Conservation (phyloP, 2,329 filamentous ascomycete species). For the Allantophomopsis cytisporea region DNA sequence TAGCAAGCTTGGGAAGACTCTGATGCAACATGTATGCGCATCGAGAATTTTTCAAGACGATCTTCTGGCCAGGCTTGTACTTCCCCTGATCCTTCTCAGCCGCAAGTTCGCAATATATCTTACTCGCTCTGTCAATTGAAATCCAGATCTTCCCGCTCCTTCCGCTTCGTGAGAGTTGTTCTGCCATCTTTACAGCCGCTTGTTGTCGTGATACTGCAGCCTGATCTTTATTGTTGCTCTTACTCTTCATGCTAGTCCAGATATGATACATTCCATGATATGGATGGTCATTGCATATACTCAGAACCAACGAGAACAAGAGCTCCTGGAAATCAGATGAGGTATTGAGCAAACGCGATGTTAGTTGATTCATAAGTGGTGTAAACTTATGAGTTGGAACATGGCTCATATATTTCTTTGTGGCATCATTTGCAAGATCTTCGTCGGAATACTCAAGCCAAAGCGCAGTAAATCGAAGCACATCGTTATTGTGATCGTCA, state of each 20-base stretch:
- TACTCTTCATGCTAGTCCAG: constrained; percentile 65
- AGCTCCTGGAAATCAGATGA: constrained; percentile 61
- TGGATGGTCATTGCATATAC: constrained; percentile 84
- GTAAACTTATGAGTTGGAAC: constrained; percentile 92
- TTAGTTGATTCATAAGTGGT: constrained; percentile 85
- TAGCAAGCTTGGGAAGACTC: constrained; percentile 47
- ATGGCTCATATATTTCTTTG: constrained; percentile 51
- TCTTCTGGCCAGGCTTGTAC: constrained; percentile 54
- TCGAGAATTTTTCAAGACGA: constrained; percentile 47
- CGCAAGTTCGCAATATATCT: constrained; percentile 49
- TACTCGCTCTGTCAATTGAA: constrained; percentile 61
- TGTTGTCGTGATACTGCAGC: constrained; percentile 59
- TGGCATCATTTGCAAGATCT: constrained; percentile 62
- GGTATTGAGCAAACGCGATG: constrained; percentile 73
- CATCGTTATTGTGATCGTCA: constrained; percentile 79
- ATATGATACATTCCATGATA: constrained; percentile 97
- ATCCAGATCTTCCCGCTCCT: constrained; percentile 48
- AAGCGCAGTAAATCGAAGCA: constrained; percentile 80
- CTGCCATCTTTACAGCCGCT: constrained; percentile 58
- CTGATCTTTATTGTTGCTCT: constrained; percentile 57
- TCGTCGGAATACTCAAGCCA: constrained; percentile 86
- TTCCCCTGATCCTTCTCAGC: constrained; percentile 47
- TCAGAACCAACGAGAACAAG: constrained; percentile 59
- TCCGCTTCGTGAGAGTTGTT: constrained; percentile 38
- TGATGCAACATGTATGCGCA: constrained; percentile 50